Base-by-base conservation (phyloP, 2,329 filamentous ascomycete genomes). In the Zasmidium cellare region DNA sequence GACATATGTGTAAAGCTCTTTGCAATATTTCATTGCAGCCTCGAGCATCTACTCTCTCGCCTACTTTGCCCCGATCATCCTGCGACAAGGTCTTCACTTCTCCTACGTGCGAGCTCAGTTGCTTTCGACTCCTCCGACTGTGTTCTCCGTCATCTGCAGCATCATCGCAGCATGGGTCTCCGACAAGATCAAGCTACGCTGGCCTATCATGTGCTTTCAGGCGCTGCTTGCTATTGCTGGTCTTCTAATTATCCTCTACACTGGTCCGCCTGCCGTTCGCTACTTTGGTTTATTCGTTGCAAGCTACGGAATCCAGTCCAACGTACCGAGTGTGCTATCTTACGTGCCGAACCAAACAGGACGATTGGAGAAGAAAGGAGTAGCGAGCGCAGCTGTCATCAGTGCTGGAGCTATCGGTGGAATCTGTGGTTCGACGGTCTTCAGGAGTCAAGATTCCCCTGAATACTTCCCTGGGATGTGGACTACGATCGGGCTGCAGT, bases 61-160 rank as follows among this genome's bases (percentile, higher is more conserved):
- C 2, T 93, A 89, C 72, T 92, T 92, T 69, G 75, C 93, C 6
- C 90, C 90, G 7, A 84, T 92, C 67, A 90, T 94, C 66, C 83
- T 96, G 9, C 68, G 69, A 9, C 63, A 74, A 19, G 80, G 80
- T n/a, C 83, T 77, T 64, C 72, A 73, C 0, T 92, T 90, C 76
- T 78, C 74, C 45, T 77, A 87, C 2, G 87, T 80, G 3, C 77
- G 77, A 45, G 78, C 88, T 0, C 88, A 91, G 73, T 90, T 88
- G 69, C 83, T 92, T 2, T 81, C 87, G 2, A 88, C 55, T 18
- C 55, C 55, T 61, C 63, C 44, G 85, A 89, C 45, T 41, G 31
- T 47, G 22, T 57, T 57, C 49, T 28, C 55, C 14, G 22, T 57
- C 1, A 19, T 53, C 41, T 46, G 19, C 18, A 48, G 38, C 25